These are phyloP conservation scores for Solanum chilense DNA, from an alignment of 257 asterid species.

Conservation along the genomic window DNA sequence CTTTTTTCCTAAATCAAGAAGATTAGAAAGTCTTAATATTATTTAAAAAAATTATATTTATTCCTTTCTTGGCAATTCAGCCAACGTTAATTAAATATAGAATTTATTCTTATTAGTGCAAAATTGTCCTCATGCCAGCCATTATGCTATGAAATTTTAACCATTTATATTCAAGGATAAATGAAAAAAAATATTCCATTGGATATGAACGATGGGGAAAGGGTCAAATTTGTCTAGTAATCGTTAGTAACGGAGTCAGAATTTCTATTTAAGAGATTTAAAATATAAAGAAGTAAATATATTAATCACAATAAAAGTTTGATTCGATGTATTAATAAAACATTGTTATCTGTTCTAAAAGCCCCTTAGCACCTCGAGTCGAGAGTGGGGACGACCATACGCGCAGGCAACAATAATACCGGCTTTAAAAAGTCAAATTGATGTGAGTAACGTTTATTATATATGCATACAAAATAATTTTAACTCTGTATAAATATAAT, in stretches of 20 bases:
- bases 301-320: too few species aligned
- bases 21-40: not conserved
- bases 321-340: too few species aligned
- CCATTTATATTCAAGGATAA: not conserved
- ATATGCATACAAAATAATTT: too few species aligned
- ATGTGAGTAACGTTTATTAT: not conserved
- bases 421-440: too few species aligned
- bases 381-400: too few species aligned
- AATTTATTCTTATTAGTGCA: not conserved
- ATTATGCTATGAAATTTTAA: not conserved
- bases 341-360: too few species aligned
- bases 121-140: not conserved
- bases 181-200: not conserved
- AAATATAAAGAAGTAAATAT: too few species aligned
- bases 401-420: too few species aligned
- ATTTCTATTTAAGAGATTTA: too few species aligned
- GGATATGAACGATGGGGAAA: not conserved
- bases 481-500: too few species aligned
- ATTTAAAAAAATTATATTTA: not conserved
- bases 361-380: too few species aligned
- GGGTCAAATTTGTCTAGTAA: not conserved
- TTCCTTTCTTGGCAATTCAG: conserved; percentile 3
- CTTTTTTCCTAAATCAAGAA: not conserved
- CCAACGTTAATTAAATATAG: not conserved
- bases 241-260: accelerated